These are phyloP conservation scores for Trichoderma asperelloides DNA, from an alignment of 495 filamentous ascomycete species.

Conservation along the genomic window DNA sequence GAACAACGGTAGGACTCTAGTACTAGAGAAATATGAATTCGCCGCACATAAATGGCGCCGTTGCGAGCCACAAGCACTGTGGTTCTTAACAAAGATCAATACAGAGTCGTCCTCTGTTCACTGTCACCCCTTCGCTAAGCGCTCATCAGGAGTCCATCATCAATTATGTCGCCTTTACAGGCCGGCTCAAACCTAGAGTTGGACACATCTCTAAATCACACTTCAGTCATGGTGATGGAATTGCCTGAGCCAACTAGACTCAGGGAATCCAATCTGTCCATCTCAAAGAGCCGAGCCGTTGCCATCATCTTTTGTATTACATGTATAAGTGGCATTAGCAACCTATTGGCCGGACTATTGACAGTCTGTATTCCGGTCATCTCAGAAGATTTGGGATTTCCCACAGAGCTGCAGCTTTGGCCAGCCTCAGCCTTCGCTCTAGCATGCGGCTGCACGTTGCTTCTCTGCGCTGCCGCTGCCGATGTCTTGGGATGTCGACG, in stretches of 20 bases:
- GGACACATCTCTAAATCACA: background rate
- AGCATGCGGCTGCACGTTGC: slow-evolving; percentile 38
- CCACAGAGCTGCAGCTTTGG: slow-evolving; percentile 18
- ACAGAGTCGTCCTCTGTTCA: too few species aligned
- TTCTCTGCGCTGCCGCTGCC: slow-evolving; percentile 42
- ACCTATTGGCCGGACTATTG: background rate
- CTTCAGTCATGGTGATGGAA: background rate
- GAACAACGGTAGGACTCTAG: background rate
- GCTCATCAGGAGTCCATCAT: background rate
- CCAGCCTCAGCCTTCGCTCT: slow-evolving; percentile 28
- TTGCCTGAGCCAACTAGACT: background rate
- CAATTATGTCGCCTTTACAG: background rate
- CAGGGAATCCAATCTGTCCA: background rate
- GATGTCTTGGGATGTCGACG: slow-evolving; percentile 37
- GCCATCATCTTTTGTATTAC: background rate
- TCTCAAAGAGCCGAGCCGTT: background rate
- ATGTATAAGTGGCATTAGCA: background rate
- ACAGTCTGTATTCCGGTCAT: background rate
- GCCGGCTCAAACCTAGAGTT: background rate
- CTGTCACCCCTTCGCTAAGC: too few species aligned
- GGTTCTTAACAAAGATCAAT: too few species aligned
- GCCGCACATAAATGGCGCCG: background rate
- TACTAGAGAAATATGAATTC: too few species aligned
- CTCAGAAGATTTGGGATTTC: background rate
- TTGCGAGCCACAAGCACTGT: too few species aligned